These are phyloP conservation scores for Aspergillus conjunctus DNA, from an alignment of 495 filamentous ascomycete genomes.

Conservation along the genomic window DNA sequence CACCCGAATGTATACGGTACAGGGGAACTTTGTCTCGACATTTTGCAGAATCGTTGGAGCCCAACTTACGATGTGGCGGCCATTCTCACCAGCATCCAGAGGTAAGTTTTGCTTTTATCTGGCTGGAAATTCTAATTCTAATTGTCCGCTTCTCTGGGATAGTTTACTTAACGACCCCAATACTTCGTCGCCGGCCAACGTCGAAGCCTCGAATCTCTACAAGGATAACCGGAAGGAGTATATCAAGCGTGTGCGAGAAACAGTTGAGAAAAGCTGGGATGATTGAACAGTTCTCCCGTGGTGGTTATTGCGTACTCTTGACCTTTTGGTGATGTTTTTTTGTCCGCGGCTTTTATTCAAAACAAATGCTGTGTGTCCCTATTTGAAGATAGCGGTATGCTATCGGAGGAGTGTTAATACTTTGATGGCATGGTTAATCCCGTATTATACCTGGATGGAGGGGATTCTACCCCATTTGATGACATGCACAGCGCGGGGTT, in stretches of 20 bases:
- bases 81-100: slow-evolving; percentile 96
- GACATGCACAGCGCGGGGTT: slow-evolving; percentile 53
- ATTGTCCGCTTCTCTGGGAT: not conserved
- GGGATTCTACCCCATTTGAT: slow-evolving; percentile 28
- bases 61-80: slow-evolving; percentile 98
- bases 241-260: slow-evolving; percentile 90
- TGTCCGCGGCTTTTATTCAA: slow-evolving; percentile 10
- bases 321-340: slow-evolving; percentile 6
- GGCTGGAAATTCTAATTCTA: not conserved
- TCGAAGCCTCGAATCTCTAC: slow-evolving; percentile 97
- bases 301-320: not conserved
- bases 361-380: slow-evolving; percentile 11
- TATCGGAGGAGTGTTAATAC: slow-evolving; percentile 1
- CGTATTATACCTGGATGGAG: slow-evolving; percentile 11
- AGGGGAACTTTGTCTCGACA: slow-evolving; percentile 94
- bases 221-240: slow-evolving; percentile 98
- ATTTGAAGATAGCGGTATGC: slow-evolving; percentile 8
- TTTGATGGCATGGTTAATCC: slow-evolving; percentile 9
- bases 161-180: slow-evolving; percentile 99
- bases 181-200: slow-evolving; percentile 94
- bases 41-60: slow-evolving; percentile 97
- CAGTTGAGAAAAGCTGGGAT: slow-evolving; percentile 99
- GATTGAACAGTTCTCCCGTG: slow-evolving; percentile 52
- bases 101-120: slow-evolving; percentile 54
- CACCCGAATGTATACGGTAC: slow-evolving; percentile 98